phyloP scores from a whole-genome alignment of 2,329 filamentous ascomycete genomes.

The Cordyceps militaris region DNA sequence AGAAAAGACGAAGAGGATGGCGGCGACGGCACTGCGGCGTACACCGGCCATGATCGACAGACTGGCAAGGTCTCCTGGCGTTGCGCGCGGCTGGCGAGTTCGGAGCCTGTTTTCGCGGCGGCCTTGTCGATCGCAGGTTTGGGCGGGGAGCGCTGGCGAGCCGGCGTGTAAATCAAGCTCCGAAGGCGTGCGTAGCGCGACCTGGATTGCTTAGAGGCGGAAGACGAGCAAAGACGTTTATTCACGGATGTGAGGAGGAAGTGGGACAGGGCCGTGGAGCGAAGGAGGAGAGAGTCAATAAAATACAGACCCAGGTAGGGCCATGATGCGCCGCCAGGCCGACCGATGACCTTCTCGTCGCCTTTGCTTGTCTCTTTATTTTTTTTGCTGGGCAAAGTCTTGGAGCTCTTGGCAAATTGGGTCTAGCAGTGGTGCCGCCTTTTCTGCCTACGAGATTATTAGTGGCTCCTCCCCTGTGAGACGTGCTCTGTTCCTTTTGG shows the following conservation, averaged over 20 bases:
- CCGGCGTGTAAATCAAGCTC: slow-evolving; percentile 4
- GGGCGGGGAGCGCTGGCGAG: neutral
- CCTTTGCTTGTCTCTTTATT: neutral
- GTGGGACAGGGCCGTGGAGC: neutral
- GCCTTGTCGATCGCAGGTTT: slow-evolving; percentile 5
- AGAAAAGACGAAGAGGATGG: neutral
- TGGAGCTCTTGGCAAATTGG: slow-evolving; percentile 11
- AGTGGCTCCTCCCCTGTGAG: neutral
- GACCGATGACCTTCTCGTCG: neutral
- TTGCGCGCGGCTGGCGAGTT: neutral
- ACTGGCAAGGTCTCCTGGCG: neutral
- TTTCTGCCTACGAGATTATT: slow-evolving; percentile 2
- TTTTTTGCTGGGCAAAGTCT: slow-evolving; percentile 9
- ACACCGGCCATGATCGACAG: slow-evolving; percentile 1
- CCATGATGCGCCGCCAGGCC: neutral
- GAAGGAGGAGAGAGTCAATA: neutral
- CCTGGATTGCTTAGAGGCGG: neutral
- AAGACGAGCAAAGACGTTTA: too few species aligned
- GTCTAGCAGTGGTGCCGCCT: slow-evolving; percentile 9
- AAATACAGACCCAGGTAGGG: neutral
- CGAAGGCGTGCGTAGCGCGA: neutral
- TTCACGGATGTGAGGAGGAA: neutral
- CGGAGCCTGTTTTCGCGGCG: neutral
- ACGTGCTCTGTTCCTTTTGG: neutral
- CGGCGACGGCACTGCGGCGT: neutral